Evolutionary conservation across 2,329 filamentous ascomycete genomes (phyloP), one percentile per base, ranked within the genome.

Genomic region (Nemania serpens): DNA sequence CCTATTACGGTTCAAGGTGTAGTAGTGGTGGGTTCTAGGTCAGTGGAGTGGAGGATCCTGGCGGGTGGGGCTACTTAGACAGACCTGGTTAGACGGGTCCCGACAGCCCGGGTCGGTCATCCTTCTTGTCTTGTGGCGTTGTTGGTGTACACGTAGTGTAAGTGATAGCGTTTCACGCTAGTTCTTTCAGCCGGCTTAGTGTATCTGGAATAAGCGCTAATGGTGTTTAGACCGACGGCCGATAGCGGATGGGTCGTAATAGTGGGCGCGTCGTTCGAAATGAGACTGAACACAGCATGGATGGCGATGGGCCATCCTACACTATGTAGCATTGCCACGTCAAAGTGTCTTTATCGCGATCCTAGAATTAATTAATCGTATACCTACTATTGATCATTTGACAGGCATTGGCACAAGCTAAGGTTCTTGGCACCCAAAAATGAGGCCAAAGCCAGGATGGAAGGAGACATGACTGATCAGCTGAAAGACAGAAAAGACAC

Each of bases 91-190:
- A 52, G 50, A 56, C 43, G 60, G 59, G 42, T 59, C 56, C 60
- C 60, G 60, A 62, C 60, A 59, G 47, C 13, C 17, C 25, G 60
- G 60, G 12, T 59, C 52, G 18, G 17, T n/a, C 56, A 56, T 56
- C 52, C 60, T 55, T 56, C 48, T 29, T 42, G 53, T 60, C 54
- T 58, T 50, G 39, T 60, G 36, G 55, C 41, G 18, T 41, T 45
- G 22, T 50, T 25, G 46, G 47, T 20, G 61, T 22, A n/a, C 36
- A 12, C 15, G 15, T 39, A n/a, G 36, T 13, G 15, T n/a, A 39
- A 13, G 36, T n/a, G 36, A n/a, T 59, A 43, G 36, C 5, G 42
- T 57, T 55, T 43, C 37, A 49, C 57, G 48, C 58, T 63, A 61
- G 37, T 42, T 11, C 45, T 12, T 33, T 18, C 34, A 36, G 60